A percentile compares a stretch with the other conserved stretches of the same genome.
Evolutionary conservation across 805 yeast genomes (phyloP).

Genomic region (Yarrowia osloensis): DNA sequence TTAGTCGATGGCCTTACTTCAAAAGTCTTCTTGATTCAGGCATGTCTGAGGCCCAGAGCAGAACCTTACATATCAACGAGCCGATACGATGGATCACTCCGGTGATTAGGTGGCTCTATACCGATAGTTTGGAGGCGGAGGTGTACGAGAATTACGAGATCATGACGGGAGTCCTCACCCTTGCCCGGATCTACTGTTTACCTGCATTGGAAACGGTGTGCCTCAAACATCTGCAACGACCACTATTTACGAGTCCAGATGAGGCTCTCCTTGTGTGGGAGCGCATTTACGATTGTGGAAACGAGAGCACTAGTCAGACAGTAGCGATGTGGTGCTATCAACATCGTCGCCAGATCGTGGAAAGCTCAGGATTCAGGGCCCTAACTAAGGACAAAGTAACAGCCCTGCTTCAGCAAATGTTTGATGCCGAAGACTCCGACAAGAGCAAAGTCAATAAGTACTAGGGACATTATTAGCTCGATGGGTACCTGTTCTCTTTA

Average conservation of each 20-base stretch:
- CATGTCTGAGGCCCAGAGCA: constrained; percentile 6
- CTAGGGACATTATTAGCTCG: too few species aligned
- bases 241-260: neutral
- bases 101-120: neutral
- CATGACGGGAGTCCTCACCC: neutral
- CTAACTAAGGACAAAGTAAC: constrained; percentile 10
- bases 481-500: too few species aligned
- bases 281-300: neutral
- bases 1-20: neutral
- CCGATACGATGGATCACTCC: neutral
- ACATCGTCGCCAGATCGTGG: neutral
- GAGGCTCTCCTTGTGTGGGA: constrained; percentile 15
- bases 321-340: constrained; percentile 1
- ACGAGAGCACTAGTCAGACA: neutral
- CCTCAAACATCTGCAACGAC: neutral
- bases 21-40: constrained; percentile 9
- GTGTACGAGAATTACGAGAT: neutral
- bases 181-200: neutral
- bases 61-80: constrained; percentile 6
- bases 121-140: neutral
- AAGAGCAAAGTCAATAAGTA: too few species aligned
- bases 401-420: neutral
- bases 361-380: neutral
- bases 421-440: constrained; percentile 9
- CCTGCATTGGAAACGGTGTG: neutral